Conservation (phyloP, 345 rosid species). For the Clausena lansium region DNA sequence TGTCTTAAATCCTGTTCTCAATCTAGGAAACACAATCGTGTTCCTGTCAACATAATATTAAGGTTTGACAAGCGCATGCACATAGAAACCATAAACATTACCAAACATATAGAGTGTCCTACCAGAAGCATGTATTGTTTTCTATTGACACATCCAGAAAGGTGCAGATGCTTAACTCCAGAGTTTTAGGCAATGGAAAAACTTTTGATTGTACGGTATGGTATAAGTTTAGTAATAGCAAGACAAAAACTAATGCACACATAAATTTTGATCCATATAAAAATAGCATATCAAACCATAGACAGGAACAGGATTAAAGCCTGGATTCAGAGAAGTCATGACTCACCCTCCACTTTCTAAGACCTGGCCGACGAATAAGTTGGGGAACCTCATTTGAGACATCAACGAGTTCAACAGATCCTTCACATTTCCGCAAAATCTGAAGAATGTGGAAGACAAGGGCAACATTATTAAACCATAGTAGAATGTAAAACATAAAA, state of each 20-base stretch:
- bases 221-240: neutral
- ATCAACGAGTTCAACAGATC: constrained; percentile 82
- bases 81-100: neutral
- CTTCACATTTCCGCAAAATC: constrained; percentile 79
- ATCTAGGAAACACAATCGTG: neutral
- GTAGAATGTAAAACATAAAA: neutral
- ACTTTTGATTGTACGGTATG: neutral
- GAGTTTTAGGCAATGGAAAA: neutral
- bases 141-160: neutral
- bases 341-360: constrained; percentile 85
- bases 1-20: neutral
- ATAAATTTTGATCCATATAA: neutral
- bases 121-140: neutral
- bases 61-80: neutral
- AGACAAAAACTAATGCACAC: neutral
- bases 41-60: neutral
- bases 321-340: constrained; percentile 1
- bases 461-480: neutral
- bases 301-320: neutral
- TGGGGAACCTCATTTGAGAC: constrained; percentile 79
- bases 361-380: constrained; percentile 82
- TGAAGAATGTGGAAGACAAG: constrained; percentile 23
- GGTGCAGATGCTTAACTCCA: neutral
- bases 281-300: neutral
- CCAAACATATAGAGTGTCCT: neutral